Evolutionary conservation across 441 rosid species (phyloP).

Genomic region (Capsella rubella): DNA sequence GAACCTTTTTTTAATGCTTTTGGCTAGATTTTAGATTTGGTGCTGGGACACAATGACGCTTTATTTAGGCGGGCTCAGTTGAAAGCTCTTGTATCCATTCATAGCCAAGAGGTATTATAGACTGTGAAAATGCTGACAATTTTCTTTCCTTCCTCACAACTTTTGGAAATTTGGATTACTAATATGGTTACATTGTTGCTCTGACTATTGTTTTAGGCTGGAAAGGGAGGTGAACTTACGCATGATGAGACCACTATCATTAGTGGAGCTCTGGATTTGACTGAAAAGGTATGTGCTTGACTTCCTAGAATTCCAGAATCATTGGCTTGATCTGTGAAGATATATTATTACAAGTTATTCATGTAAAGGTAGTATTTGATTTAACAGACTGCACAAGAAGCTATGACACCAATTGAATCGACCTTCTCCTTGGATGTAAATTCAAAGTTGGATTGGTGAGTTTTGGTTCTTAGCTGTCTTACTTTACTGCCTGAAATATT

Average conservation of each 20-base stretch:
- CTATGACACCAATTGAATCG: constrained; percentile 98
- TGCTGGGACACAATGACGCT: constrained; percentile 88
- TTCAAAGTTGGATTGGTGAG: constrained; percentile 94
- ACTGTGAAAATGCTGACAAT: constrained; percentile 16
- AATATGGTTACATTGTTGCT: constrained; percentile 9
- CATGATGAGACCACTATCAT: constrained; percentile 98
- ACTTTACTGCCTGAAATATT: neutral
- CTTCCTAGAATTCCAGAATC: neutral
- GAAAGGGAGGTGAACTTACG: constrained; percentile 98
- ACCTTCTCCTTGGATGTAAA: constrained; percentile 93
- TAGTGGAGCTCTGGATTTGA: constrained; percentile 96
- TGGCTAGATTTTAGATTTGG: constrained; percentile 81
- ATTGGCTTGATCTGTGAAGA: neutral
- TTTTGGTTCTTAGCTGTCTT: constrained; percentile 24
- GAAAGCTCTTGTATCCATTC: constrained; percentile 95
- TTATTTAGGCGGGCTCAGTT: constrained; percentile 94
- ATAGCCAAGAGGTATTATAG: constrained; percentile 83
- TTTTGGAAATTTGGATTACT: neutral
- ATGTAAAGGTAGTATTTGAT: constrained; percentile 25
- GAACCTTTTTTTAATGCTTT: constrained; percentile 12
- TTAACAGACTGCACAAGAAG: constrained; percentile 95
- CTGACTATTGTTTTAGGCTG: constrained; percentile 65
- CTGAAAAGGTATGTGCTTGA: constrained; percentile 76
- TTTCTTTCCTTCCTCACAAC: neutral
- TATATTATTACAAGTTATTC: neutral